These are phyloP conservation scores for Leccinum boreale DNA, from an alignment of 768 basidiomycete species.

Conservation along the genomic window DNA sequence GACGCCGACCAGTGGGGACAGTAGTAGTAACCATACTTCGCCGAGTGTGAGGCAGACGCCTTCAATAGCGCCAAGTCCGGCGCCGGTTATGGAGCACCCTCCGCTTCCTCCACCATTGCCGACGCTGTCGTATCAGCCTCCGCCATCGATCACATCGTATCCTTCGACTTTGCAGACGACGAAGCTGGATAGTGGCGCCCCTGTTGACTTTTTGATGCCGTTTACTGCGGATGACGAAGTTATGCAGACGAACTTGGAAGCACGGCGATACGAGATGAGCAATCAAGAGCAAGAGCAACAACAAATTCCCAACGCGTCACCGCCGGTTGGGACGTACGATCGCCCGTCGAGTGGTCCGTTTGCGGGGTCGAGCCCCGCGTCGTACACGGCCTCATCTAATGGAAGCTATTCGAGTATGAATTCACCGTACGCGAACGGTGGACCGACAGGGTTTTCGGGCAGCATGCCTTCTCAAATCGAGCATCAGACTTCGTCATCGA, in stretches of 20 bases:
- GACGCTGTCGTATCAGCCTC: slow-evolving; percentile 3
- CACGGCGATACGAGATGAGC: slow-evolving; percentile 15
- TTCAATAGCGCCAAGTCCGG: slow-evolving; percentile 12
- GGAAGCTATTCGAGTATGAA: slow-evolving; percentile 23
- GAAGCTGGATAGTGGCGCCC: slow-evolving; percentile 11
- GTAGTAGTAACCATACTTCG: slow-evolving; percentile 4
- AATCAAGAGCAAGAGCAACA: slow-evolving; percentile 9
- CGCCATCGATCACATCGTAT: slow-evolving; percentile 7
- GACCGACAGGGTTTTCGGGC: slow-evolving; percentile 9
- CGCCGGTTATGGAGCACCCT: slow-evolving; percentile 1
- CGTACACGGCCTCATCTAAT: slow-evolving; percentile 20
- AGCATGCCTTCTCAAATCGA: slow-evolving; percentile 20
- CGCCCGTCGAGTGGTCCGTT: slow-evolving; percentile 21
- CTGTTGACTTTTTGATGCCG: slow-evolving; percentile 24
- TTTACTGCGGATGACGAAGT: slow-evolving; percentile 21
- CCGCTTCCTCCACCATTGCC: slow-evolving; percentile 13
- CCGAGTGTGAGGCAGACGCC: slow-evolving; percentile 6
- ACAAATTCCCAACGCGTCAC: slow-evolving; percentile 7
- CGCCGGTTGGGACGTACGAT: slow-evolving; percentile 14
- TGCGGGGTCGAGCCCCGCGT: slow-evolving; percentile 22
- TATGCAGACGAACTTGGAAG: slow-evolving; percentile 7
- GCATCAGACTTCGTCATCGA: slow-evolving; percentile 6
- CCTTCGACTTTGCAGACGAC: slow-evolving; percentile 7
- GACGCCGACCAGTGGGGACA: slow-evolving; percentile 5
- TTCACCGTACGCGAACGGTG: slow-evolving; percentile 25